These are phyloP conservation scores for Aureoboletus auriporus DNA, from an alignment of 768 basidiomycete genomes.

Conservation along the genomic window DNA sequence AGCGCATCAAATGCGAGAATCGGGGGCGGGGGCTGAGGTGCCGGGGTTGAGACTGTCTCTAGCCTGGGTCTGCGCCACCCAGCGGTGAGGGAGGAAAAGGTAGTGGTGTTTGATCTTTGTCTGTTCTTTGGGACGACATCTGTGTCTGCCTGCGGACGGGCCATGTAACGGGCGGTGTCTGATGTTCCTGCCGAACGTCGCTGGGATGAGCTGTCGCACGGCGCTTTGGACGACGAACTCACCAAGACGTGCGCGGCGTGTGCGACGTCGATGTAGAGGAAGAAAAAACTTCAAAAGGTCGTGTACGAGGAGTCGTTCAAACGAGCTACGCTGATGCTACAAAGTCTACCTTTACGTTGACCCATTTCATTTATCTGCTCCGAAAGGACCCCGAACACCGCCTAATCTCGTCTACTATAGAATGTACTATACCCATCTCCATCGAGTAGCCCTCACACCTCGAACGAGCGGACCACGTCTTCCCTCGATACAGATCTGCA, in stretches of 20 bases:
- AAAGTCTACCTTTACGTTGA: slow-evolving; percentile 16
- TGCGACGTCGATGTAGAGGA: slow-evolving; percentile 8
- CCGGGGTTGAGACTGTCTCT: slow-evolving; percentile 27
- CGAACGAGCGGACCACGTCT: slow-evolving; percentile 13
- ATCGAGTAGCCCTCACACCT: slow-evolving; percentile 5
- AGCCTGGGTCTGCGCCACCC: slow-evolving; percentile 36
- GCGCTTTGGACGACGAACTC: slow-evolving; percentile 6
- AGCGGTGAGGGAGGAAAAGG: slow-evolving; percentile 34
- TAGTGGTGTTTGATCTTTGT: slow-evolving; percentile 41
- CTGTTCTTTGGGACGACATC: slow-evolving; percentile 29
- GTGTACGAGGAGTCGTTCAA: slow-evolving; percentile 11
- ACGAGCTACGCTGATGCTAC: background rate
- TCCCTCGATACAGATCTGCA: slow-evolving; percentile 25
- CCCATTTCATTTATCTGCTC: slow-evolving; percentile 13
- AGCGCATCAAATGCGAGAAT: slow-evolving; percentile 40
- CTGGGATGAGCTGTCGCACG: slow-evolving; percentile 1
- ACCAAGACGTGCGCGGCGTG: slow-evolving; percentile 8
- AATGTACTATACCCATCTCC: background rate
- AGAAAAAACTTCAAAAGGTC: slow-evolving; percentile 7
- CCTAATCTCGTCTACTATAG: slow-evolving; percentile 6
- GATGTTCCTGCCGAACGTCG: slow-evolving; percentile 10
- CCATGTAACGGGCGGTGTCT: slow-evolving; percentile 21
- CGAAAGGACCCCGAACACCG: slow-evolving; percentile 17
- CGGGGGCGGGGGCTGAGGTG: slow-evolving; percentile 24
- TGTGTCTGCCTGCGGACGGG: slow-evolving; percentile 29